Percentiles rank a stretch among this genome's conserved stretches.
Evolutionary conservation across 768 basidiomycete species (phyloP).

Genomic region (Termitomyces sp.): DNA sequence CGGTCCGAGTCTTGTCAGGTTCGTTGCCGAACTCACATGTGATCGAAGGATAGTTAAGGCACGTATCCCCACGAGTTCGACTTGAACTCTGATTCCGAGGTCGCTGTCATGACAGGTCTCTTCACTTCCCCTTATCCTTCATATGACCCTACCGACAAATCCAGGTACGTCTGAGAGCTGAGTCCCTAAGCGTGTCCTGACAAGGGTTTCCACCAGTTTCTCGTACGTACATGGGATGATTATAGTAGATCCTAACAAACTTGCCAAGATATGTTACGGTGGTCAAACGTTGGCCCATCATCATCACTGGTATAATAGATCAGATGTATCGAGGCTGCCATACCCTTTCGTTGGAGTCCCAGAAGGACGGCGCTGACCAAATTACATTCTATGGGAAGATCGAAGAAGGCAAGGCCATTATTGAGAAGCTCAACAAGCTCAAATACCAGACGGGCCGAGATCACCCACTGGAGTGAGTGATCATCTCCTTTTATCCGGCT

Average conservation of each 20-base stretch:
- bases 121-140: conserved; percentile 59
- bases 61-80: no score
- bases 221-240: conserved; percentile 39
- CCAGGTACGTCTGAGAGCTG: conserved; percentile 37
- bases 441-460: conserved; percentile 90
- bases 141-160: conserved; percentile 69
- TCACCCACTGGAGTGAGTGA: conserved; percentile 55
- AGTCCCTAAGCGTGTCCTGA: not conserved
- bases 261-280: conserved; percentile 71
- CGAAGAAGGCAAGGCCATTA: conserved; percentile 74
- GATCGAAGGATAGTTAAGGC: not conserved
- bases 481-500: not conserved
- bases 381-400: conserved; percentile 37
- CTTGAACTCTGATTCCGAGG: no score
- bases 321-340: conserved; percentile 69
- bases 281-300: conserved; percentile 75
- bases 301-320: conserved; percentile 78
- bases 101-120: conserved; percentile 8
- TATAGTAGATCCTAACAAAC: not conserved
- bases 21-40: conserved; percentile 5
- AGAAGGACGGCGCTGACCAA: conserved; percentile 17
- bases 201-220: conserved; percentile 39
- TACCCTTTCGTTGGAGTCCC: conserved; percentile 40
- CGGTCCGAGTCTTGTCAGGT: no score
- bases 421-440: conserved; percentile 65